Evolutionary conservation across 2,329 filamentous ascomycete genomes (phyloP), one percentile per base, ranked within the genome.

Genomic region (Clarireedia homoeocarpa): DNA sequence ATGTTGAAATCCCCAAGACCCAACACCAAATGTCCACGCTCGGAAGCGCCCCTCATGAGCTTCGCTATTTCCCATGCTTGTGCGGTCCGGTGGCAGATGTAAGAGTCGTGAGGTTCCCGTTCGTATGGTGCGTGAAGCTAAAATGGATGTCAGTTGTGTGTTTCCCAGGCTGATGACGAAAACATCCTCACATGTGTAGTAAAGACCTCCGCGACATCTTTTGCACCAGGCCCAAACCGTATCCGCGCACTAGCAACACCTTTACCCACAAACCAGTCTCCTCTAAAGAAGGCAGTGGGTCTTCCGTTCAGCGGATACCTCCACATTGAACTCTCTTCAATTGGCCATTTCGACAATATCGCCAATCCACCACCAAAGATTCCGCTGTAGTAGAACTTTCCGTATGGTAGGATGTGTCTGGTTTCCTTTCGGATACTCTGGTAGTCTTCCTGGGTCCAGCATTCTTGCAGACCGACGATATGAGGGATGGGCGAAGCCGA

Each of bases 251-350:
- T 87, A 6, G 92, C 94, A 44, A 97, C 84, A 15, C 94, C 94
- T 70, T 97, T 97, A 0, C 94, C 94, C 9, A 96, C 91, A 68
- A 85, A 97, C 90, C 92, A 97, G 71, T 97, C 92, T 10, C 94
- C 94, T 58, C 92, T 80, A 74, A 87, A 96, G 72, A 97, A 96
- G 4, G 92, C 92, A 9, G 91, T 92, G 5, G 94, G 94, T 17
- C 92, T 82, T 17, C 94, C 94, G 70, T 96, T 96, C 53, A 99
- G 79, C n/a, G 90, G 84, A 69, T 96, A 99, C 3, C 78, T 79
- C 63, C 83, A 79, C 90, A 97, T 95, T 66, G 80, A 84, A 71
- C 86, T 91, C 74, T 95, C 88, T 66, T 89, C 86, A 62, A 99
- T 91, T 23, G 92, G 91, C 90, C 91, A 97, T 77, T 84, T 82